These are phyloP conservation scores for Cicer chorassanicum DNA, from an alignment of 306 rosid species.

Conservation along the genomic window DNA sequence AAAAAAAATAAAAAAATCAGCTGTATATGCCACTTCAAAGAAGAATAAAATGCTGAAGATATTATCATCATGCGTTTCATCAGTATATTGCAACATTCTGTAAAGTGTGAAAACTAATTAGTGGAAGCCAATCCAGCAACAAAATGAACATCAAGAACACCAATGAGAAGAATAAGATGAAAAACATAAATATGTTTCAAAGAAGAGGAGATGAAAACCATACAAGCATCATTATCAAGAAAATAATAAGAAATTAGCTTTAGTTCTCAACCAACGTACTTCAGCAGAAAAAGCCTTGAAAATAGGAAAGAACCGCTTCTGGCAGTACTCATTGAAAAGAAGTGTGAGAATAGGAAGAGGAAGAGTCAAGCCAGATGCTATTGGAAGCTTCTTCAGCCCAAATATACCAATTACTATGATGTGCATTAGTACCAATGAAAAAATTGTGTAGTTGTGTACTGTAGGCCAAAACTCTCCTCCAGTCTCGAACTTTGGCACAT, in stretches of 20 bases:
- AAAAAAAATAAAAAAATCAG: background rate
- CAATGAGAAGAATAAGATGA: background rate
- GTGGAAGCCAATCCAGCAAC: background rate
- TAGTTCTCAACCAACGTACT: conserved; percentile 52
- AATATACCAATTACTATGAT: conserved; percentile 79
- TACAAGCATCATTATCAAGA: conserved; percentile 20
- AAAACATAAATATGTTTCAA: too few species aligned
- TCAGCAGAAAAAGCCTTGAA: conserved; percentile 67
- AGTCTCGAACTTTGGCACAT: conserved; percentile 62
- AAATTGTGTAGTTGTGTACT: conserved; percentile 69
- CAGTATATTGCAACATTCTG: conserved; percentile 6
- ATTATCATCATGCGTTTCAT: conserved; percentile 13
- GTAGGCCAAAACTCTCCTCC: conserved; percentile 81
- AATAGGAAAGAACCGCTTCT: conserved; percentile 70
- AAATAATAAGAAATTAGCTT: conserved; percentile 27
- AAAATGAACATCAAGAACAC: conserved; percentile 22
- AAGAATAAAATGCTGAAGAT: conserved; percentile 21
- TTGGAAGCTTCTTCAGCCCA: conserved; percentile 71
- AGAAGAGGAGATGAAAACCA: background rate
- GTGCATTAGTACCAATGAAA: conserved; percentile 82
- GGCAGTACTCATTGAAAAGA: conserved; percentile 77
- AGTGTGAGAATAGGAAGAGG: conserved; percentile 87
- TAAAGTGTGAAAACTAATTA: background rate
- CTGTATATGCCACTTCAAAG: conserved; percentile 11
- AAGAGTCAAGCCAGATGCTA: conserved; percentile 61